Evolutionary conservation across 345 rosid species (phyloP), one percentile per base, ranked within the genome.

Genomic region (Citropsis articulata): DNA sequence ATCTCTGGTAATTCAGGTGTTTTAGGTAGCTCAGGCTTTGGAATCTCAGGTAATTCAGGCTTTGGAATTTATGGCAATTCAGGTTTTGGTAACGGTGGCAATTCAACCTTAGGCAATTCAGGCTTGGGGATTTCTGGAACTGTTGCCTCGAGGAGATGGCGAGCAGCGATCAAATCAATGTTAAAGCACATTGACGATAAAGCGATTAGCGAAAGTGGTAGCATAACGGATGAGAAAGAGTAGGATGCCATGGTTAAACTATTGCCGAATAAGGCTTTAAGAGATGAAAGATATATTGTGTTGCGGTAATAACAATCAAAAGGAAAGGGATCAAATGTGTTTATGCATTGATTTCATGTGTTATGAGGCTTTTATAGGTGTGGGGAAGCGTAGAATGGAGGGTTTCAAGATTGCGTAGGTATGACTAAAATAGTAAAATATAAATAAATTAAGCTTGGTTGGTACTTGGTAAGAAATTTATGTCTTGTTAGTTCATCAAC

Each of bases 121-220:
- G 31, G 38, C 67, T 64, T 30, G 7, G 67, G 38, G 2, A 77
- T 19, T 4, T 86, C 83, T 1, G 83, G 83, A 18, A 3, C 8
- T 28, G 30, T 19, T 21, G 63, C n/a, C 40, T 78, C 75, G 4
- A 71, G 9, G 61, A 78, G 80, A 70, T 9, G 70, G 5, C 80
- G 76, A 27, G 80, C 76, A 3, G 5, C 63, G 9, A 61, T 69
- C 21, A 70, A 27, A 4, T 33, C 33, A 13, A 30, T 12, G 24
- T 24, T 14, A 38, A 6, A n/a, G 68, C 31, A 19, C 53, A 78
- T 42, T n/a, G 69, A 28, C 2, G 30, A 56, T 25, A 64, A 55
- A 61, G 40, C 3, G 45, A 71, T 62, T 0, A 78, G 28, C 70
- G 71, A 4, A 24, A 71, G 19, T 2, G 70, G 62, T 42, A 71